Conservation (phyloP, 2,329 filamentous ascomycete genomes). For the Geosmithia flava region DNA sequence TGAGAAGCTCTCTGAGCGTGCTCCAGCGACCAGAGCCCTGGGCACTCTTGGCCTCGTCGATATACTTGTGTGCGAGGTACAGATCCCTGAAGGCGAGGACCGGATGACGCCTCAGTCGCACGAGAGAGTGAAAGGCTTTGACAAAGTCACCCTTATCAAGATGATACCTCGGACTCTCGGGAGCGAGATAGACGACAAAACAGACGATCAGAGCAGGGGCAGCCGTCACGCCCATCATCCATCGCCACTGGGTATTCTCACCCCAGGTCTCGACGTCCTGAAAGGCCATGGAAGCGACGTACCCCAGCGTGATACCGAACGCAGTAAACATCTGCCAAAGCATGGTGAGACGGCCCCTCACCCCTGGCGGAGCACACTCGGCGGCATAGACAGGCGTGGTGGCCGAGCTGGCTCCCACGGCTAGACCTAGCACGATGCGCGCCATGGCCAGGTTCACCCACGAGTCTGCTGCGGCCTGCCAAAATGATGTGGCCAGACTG, state of each 20-base stretch:
- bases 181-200: slow-evolving; percentile 33
- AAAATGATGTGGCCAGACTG: slow-evolving; percentile 31
- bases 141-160: slow-evolving; percentile 32
- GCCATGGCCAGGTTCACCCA: slow-evolving; percentile 9
- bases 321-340: slow-evolving; percentile 18
- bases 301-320: slow-evolving; percentile 26
- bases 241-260: slow-evolving; percentile 12
- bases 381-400: slow-evolving; percentile 15
- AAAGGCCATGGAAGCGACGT: slow-evolving; percentile 12
- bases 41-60: slow-evolving; percentile 13
- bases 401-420: slow-evolving; percentile 15
- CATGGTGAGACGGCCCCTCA: slow-evolving; percentile 18
- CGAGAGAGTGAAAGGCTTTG: slow-evolving; percentile 31
- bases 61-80: slow-evolving; percentile 29
- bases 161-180: slow-evolving; percentile 37
- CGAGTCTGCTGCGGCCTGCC: slow-evolving; percentile 21
- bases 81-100: slow-evolving; percentile 36
- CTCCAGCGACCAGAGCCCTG: slow-evolving; percentile 1
- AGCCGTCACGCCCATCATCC: slow-evolving; percentile 32
- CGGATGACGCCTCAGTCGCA: slow-evolving; percentile 29
- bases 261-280: slow-evolving; percentile 1
- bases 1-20: slow-evolving; percentile 1
- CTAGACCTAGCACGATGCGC: slow-evolving; percentile 15
- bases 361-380: slow-evolving; percentile 15
- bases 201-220: slow-evolving; percentile 35